phyloP scores from a whole-genome alignment of 768 basidiomycete species.

The Termitomyces heimii region DNA sequence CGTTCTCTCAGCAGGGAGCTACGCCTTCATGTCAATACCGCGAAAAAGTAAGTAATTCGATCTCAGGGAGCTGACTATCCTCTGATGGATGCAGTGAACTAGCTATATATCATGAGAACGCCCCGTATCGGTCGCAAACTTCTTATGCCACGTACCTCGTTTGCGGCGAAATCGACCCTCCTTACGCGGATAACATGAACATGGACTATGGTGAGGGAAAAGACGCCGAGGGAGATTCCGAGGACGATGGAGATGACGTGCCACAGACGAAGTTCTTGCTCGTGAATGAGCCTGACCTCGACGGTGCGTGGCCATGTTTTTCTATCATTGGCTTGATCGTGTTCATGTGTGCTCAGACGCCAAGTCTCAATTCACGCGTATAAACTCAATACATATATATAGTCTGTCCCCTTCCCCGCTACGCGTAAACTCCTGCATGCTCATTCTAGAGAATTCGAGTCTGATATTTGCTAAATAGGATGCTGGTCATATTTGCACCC shows the following conservation, averaged over 20 bases:
- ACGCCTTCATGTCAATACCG: conserved; percentile 66
- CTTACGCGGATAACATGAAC: conserved; percentile 27
- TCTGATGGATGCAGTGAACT: conserved; percentile 45
- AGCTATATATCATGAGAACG: conserved; percentile 46
- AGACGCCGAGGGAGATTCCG: conserved; percentile 23
- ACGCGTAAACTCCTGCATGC: conserved; percentile 34
- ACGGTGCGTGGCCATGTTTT: conserved; percentile 38
- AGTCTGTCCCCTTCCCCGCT: conserved; percentile 63
- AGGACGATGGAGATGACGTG: conserved; percentile 37
- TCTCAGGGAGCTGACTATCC: not conserved
- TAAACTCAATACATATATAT: conserved; percentile 63
- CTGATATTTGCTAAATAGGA: conserved; percentile 27
- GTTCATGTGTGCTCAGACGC: conserved; percentile 33
- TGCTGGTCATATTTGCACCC: conserved; percentile 35
- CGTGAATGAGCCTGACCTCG: conserved; percentile 57
- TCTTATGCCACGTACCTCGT: conserved; percentile 68
- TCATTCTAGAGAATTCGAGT: not conserved
- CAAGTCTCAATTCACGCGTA: conserved; percentile 42
- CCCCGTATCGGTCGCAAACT: conserved; percentile 32
- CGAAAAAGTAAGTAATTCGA: conserved; percentile 61
- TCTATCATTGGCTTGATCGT: not conserved
- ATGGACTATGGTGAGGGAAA: conserved; percentile 32
- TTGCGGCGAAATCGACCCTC: conserved; percentile 43
- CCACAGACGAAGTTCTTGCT: conserved; percentile 45
- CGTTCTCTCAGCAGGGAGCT: conserved; percentile 69